These are phyloP conservation scores for Pochonia chlamydosporia DNA, from an alignment of 2,329 filamentous ascomycete species.

Conservation along the genomic window DNA sequence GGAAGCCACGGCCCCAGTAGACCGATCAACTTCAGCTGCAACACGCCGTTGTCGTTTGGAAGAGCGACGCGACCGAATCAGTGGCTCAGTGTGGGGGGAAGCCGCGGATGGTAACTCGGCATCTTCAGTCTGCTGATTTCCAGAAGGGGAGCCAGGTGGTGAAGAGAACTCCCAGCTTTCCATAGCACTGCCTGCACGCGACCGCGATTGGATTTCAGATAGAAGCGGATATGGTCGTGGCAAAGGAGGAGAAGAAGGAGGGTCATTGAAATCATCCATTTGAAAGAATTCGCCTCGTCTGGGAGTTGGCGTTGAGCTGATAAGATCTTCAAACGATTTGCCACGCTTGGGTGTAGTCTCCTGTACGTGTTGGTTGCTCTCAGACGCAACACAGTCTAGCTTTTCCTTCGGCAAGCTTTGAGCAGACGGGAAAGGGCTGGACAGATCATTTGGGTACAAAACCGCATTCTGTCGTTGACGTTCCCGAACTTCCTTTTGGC, in stretches of 20 bases:
- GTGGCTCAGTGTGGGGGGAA: constrained; percentile 9
- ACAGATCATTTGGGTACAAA: constrained; percentile 63
- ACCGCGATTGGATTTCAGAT: constrained; percentile 45
- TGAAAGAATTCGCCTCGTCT: constrained; percentile 46
- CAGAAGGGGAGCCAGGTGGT: constrained; percentile 45
- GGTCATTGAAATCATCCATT: constrained; percentile 45
- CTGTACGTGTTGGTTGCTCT: constrained; percentile 20
- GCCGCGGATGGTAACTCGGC: constrained; percentile 11
- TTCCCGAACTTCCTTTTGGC: constrained; percentile 71
- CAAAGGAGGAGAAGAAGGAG: constrained; percentile 54
- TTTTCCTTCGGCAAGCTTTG: constrained; percentile 12
- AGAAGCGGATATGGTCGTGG: constrained; percentile 46
- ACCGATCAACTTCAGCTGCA: neutral
- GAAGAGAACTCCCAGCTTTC: constrained; percentile 52
- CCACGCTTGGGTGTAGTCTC: constrained; percentile 40
- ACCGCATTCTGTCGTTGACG: constrained; percentile 61
- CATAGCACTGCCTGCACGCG: constrained; percentile 26
- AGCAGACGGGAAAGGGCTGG: constrained; percentile 33
- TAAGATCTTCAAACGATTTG: constrained; percentile 42
- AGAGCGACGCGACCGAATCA: constrained; percentile 12
- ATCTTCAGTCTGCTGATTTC: constrained; percentile 20
- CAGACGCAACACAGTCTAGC: constrained; percentile 7
- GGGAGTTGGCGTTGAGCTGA: constrained; percentile 56
- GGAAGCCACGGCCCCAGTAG: neutral
- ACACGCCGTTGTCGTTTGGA: constrained; percentile 10